Percentiles rank a stretch among this genome's conserved stretches.
phyloP scores from a whole-genome alignment of 306 rosid species.

The Dalbergia oliveri region DNA sequence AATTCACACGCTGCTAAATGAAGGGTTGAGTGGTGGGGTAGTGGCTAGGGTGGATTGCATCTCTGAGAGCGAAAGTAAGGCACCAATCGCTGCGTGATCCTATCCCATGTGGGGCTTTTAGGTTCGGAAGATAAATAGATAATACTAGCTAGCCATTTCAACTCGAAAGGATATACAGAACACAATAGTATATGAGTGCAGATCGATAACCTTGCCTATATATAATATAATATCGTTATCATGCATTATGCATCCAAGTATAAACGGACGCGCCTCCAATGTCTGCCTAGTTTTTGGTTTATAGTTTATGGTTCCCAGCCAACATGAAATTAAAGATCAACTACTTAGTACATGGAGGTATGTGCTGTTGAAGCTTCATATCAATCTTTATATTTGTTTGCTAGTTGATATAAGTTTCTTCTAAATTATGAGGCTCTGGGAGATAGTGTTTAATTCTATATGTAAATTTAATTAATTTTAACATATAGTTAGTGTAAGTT shows the following conservation, averaged over 20 bases:
- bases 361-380: neutral
- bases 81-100: constrained; percentile 48
- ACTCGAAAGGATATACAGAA: neutral
- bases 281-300: neutral
- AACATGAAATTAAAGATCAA: constrained; percentile 7
- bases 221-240: neutral
- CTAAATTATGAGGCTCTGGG: neutral
- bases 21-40: constrained; percentile 26
- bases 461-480: too few relatives aligned
- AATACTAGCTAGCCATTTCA: neutral
- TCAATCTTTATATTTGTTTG: neutral
- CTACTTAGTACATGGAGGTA: neutral
- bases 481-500: too few relatives aligned
- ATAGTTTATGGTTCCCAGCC: neutral
- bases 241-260: neutral
- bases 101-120: neutral
- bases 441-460: neutral
- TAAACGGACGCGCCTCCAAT: neutral
- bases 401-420: neutral
- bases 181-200: neutral
- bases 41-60: neutral
- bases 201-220: neutral
- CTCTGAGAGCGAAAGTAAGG: neutral
- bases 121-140: neutral
- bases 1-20: neutral